These are phyloP conservation scores for Sistotremastrum suecicum DNA, from an alignment of 768 basidiomycete species.

Conservation along the genomic window DNA sequence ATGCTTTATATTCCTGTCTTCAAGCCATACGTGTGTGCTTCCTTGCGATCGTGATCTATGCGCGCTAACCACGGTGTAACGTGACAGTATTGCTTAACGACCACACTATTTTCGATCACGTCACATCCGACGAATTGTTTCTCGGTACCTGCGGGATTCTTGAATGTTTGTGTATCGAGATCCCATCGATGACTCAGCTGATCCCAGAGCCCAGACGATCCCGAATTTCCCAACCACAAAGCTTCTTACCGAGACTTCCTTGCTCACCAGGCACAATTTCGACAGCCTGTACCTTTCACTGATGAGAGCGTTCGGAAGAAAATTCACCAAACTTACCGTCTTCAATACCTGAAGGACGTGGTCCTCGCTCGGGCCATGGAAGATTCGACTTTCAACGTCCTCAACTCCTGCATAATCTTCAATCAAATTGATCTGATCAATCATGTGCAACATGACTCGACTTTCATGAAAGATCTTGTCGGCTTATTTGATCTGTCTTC, in stretches of 20 bases:
- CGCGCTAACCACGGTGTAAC: neutral
- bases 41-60: neutral
- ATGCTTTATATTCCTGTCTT: constrained; percentile 83
- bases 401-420: constrained; percentile 96
- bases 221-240: constrained; percentile 92
- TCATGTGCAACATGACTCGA: constrained; percentile 66
- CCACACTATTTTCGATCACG: constrained; percentile 86
- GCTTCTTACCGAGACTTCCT: constrained; percentile 95
- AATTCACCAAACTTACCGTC: constrained; percentile 92
- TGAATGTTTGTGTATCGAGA: constrained; percentile 56
- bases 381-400: constrained; percentile 92
- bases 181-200: constrained; percentile 8
- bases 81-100: constrained; percentile 83
- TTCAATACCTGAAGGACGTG: constrained; percentile 96
- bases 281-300: constrained; percentile 75
- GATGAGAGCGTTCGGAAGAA: constrained; percentile 68
- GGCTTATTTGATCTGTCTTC: constrained; percentile 38
- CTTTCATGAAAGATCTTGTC: constrained; percentile 69
- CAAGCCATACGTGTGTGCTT: constrained; percentile 73
- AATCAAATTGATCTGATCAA: constrained; percentile 97
- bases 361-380: constrained; percentile 90
- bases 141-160: constrained; percentile 90
- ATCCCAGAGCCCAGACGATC: constrained; percentile 54
- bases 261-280: constrained; percentile 66
- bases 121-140: constrained; percentile 86